A percentile compares a stretch with the other conserved stretches of the same genome.
These are phyloP conservation scores for Pelargonium nanum DNA, from an alignment of 345 rosid species.

Conservation along the genomic window DNA sequence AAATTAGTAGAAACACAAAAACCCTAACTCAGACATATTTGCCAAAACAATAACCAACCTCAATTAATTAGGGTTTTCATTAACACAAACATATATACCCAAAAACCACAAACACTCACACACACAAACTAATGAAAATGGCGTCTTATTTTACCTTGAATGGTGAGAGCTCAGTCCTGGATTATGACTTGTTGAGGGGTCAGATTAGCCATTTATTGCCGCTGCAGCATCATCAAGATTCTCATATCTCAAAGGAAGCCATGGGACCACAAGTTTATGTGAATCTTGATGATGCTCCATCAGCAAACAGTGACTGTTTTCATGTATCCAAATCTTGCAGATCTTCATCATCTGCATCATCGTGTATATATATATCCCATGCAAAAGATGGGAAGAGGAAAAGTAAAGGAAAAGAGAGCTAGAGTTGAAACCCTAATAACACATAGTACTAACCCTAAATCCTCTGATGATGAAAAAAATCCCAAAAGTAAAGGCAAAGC, in stretches of 20 bases:
- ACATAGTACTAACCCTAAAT: neutral
- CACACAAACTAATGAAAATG: too few species aligned
- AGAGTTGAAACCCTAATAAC: neutral
- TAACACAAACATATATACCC: too few species aligned
- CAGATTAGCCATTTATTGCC: neutral
- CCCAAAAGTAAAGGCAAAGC: neutral
- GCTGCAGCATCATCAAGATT: constrained; percentile 8
- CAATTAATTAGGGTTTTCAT: too few species aligned
- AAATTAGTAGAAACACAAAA: too few species aligned
- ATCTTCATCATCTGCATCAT: too few species aligned
- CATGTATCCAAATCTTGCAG: neutral
- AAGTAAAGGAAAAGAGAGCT: neutral
- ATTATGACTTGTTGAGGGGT: too few species aligned
- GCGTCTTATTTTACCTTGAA: too few species aligned
- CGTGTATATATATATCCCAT: too few species aligned
- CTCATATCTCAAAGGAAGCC: neutral
- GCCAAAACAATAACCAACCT: too few species aligned
- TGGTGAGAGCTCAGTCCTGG: too few species aligned
- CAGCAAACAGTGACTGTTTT: constrained; percentile 4
- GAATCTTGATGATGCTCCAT: constrained; percentile 6
- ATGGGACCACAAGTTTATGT: neutral
- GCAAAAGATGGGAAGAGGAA: neutral
- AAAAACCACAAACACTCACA: too few species aligned
- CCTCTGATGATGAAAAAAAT: neutral
- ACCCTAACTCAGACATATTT: too few species aligned